These are phyloP conservation scores for Phytophthora rubi DNA, from an alignment of 352 stramenopile genomes.

Conservation along the genomic window DNA sequence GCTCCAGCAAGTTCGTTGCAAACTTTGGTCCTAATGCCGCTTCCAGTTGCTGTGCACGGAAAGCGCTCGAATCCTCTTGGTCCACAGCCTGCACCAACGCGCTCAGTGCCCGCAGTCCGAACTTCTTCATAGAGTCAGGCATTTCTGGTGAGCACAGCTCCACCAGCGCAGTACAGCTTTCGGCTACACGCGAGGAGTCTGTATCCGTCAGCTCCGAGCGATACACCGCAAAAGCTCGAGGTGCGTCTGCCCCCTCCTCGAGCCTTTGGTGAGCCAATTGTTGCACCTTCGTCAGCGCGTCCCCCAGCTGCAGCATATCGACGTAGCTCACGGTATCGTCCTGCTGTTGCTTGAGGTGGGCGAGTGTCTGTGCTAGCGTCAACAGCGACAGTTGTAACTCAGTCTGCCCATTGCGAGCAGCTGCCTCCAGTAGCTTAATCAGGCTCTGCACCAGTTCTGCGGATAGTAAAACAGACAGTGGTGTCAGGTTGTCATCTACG, in stretches of 20 bases:
- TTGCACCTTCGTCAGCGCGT: constrained; percentile 48
- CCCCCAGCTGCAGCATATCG: constrained; percentile 55
- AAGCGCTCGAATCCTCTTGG: constrained; percentile 24
- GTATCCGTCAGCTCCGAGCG: constrained; percentile 24
- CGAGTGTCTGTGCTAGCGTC: constrained; percentile 44
- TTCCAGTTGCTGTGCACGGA: constrained; percentile 38
- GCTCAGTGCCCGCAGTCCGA: constrained; percentile 48
- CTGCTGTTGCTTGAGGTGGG: constrained; percentile 40
- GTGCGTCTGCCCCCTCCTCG: constrained; percentile 20
- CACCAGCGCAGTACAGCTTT: constrained; percentile 42
- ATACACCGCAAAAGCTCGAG: constrained; percentile 23
- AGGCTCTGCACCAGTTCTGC: constrained; percentile 42
- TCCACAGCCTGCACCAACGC: constrained; percentile 42
- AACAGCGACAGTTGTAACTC: constrained; percentile 44
- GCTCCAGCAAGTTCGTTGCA: constrained; percentile 43
- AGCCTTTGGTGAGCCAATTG: constrained; percentile 19
- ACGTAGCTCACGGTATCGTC: constrained; percentile 47
- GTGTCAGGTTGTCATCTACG: background rate
- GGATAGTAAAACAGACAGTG: background rate
- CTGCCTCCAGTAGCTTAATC: constrained; percentile 33
- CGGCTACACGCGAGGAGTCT: constrained; percentile 14
- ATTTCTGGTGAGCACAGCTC: constrained; percentile 63
- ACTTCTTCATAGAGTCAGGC: constrained; percentile 54
- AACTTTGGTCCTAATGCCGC: constrained; percentile 42
- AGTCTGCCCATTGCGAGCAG: constrained; percentile 18